phyloP scores from a whole-genome alignment of 805 yeast genomes.

The Saturnispora silvae region DNA sequence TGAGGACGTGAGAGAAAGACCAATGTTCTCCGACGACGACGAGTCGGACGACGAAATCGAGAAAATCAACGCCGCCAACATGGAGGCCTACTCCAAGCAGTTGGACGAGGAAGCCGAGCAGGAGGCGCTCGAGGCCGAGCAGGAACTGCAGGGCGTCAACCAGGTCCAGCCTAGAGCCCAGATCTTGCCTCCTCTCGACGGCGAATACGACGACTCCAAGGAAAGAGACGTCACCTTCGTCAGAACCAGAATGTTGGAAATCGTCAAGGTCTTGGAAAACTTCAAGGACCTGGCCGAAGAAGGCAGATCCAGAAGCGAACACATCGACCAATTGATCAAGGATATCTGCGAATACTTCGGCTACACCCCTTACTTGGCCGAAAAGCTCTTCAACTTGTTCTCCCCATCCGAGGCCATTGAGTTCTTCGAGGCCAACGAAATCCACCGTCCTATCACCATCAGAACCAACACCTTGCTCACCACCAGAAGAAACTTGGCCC shows the following conservation, averaged over 20 bases:
- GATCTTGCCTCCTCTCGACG: slow-evolving; percentile 64
- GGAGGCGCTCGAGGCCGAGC: slow-evolving; percentile 55
- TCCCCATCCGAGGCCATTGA: slow-evolving; percentile 96
- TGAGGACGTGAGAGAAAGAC: slow-evolving; percentile 48
- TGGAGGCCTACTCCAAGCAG: slow-evolving; percentile 65
- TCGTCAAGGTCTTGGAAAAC: slow-evolving; percentile 87
- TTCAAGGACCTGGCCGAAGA: slow-evolving; percentile 74
- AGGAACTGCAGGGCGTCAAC: slow-evolving; percentile 48
- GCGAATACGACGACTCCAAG: slow-evolving; percentile 35
- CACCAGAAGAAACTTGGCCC: slow-evolving; percentile 92
- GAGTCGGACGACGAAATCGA: slow-evolving; percentile 59
- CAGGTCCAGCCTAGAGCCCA: slow-evolving; percentile 62
- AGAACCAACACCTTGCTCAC: slow-evolving; percentile 95
- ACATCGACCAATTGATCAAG: slow-evolving; percentile 61
- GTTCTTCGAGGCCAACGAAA: slow-evolving; percentile 96
- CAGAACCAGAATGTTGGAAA: slow-evolving; percentile 91
- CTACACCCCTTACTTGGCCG: slow-evolving; percentile 84
- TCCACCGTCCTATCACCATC: slow-evolving; percentile 90
- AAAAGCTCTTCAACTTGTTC: slow-evolving; percentile 82
- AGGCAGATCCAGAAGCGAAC: slow-evolving; percentile 79
- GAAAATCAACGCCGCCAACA: slow-evolving; percentile 64
- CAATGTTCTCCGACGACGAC: slow-evolving; percentile 71
- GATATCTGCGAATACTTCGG: slow-evolving; percentile 94
- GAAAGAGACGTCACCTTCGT: slow-evolving; percentile 57
- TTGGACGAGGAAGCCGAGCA: slow-evolving; percentile 49